Percentiles rank a stretch among this genome's conserved stretches.
These are phyloP conservation scores for Pestalotiopsis fici DNA, from an alignment of 2,329 filamentous ascomycete species.

Conservation along the genomic window DNA sequence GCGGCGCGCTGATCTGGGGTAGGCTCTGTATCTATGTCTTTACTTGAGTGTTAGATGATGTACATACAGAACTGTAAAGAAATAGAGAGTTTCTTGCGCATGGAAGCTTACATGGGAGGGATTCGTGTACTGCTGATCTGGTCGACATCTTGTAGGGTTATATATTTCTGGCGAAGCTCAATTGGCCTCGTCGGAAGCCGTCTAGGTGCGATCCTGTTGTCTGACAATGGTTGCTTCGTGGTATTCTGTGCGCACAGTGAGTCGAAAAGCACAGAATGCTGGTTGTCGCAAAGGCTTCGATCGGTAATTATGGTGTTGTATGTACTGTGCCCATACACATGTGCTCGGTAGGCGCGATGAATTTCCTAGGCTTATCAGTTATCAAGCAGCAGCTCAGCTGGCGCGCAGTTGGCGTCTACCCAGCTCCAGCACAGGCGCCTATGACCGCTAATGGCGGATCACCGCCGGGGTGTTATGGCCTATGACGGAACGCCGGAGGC, in stretches of 20 bases:
- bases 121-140: slow-evolving; percentile 72
- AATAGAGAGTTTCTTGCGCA: not conserved
- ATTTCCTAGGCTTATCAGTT: slow-evolving; percentile 4
- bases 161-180: no score
- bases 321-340: not conserved
- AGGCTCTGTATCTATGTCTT: slow-evolving; percentile 81
- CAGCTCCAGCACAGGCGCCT: not conserved
- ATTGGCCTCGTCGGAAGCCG: not conserved
- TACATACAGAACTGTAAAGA: not conserved
- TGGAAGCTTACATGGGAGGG: slow-evolving; percentile 69
- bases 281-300: not conserved
- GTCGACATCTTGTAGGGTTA: slow-evolving; percentile 55
- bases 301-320: not conserved
- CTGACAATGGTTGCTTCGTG: not conserved
- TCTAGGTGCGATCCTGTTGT: not conserved
- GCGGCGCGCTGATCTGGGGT: slow-evolving; percentile 62
- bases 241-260: not conserved
- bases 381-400: not conserved
- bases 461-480: not conserved
- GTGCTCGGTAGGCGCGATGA: not conserved
- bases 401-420: not conserved
- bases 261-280: not conserved
- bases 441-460: not conserved
- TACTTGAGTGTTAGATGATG: slow-evolving; percentile 11
- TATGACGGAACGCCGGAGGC: not conserved